Evolutionary conservation across 225 moss, liverwort and hornwort genomes (phyloP), one percentile per base, ranked within the genome.

Genomic region (Asterella californica): DNA sequence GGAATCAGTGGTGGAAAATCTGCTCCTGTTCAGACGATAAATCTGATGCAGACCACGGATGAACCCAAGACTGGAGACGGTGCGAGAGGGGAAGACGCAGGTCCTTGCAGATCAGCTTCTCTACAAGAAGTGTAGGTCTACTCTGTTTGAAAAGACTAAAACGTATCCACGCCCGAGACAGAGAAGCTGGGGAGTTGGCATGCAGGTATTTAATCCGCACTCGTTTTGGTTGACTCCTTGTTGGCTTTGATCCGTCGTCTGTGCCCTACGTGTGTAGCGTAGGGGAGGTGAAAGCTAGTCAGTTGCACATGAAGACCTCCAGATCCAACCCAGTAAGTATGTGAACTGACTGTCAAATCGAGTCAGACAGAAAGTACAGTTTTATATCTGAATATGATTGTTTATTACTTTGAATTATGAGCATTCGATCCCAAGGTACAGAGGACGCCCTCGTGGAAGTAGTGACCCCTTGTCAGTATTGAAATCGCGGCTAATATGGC

Each of bases 1-100:
- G 60, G 75, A 18, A 47, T 46, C 18, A 84, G 81, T 64, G 79
- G 57, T 78, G 84, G 79, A 46, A 78, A 81, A 38, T 84, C 88
- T 29, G 82, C 84, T 78, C 83, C 85, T 77, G 60, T 70, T 22
- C 80, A 70, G 63, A 91, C 83, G 83, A 83, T 96, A 10, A 91
- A 88, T 74, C 74, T 96, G 19, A 88, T 94, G 83, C 91, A 88
- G 62, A 79, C 79, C 34, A 81, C 84, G 15, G 88, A 82, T 60
- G 84, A 84, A 19, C 85, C 89, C 36, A 90, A 92, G 79, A 64
- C 88, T 61, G 96, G 91, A 77, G 92, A 94, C 85, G 73, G 78
- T 78, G 85, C 87, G 80, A 89, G 81, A 25, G 91, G 92, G 34
- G 87, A 70, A 64, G 80, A 75, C 17, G 30, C 45, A 15, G 48